Evolutionary conservation across 2,329 filamentous ascomycete genomes (phyloP), one percentile per base, ranked within the genome.

Genomic region (Xylariaceae sp.): DNA sequence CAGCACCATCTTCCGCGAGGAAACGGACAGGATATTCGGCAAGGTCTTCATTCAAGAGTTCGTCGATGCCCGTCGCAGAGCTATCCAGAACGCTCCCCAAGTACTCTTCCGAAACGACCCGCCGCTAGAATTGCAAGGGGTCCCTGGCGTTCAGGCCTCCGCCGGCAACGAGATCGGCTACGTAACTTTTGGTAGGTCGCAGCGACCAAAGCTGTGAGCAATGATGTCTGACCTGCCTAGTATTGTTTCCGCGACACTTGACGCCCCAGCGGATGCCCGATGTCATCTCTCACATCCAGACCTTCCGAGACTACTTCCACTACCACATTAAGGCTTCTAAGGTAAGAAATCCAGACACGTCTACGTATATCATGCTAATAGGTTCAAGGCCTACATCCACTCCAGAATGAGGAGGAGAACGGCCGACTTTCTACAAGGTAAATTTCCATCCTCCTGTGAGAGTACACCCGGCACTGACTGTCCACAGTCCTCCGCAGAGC

Each of bases 311-410:
- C 58, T 98, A 98, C 64, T 98, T 99, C 72, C 92, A 99, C 63
- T 99, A 99, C 62, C 92, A 98, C 64, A 98, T 98, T 66, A 98
- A 98, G 67, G 93, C 92, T 19, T 95, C 89, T 43, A 98, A 98
- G 72, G 77, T 79, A 59, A 33, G 44, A 25, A 11, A 13, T 19
- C 10, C 6, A 27, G 8, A 31, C 17, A n/a, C 2, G 19, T 2
- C 3, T 26, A 21, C 8, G 23, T 37, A 28, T 21, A 25, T 10
- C 11, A 22, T 36, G 24, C 37, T 44, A 30, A 45, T 32, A 29
- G 19, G 21, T 38, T 4, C 5, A 44, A 80, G 77, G 92, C 93
- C 33, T 98, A 95, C 56, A 98, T 98, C 46, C 92, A 98, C 72
- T 93, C 89, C 21, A 79, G 93, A 54, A 98, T 98, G 92, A 81